These are phyloP conservation scores for Mycena sp. DNA, from an alignment of 1,284 basidiomycete genomes.

Conservation along the genomic window DNA sequence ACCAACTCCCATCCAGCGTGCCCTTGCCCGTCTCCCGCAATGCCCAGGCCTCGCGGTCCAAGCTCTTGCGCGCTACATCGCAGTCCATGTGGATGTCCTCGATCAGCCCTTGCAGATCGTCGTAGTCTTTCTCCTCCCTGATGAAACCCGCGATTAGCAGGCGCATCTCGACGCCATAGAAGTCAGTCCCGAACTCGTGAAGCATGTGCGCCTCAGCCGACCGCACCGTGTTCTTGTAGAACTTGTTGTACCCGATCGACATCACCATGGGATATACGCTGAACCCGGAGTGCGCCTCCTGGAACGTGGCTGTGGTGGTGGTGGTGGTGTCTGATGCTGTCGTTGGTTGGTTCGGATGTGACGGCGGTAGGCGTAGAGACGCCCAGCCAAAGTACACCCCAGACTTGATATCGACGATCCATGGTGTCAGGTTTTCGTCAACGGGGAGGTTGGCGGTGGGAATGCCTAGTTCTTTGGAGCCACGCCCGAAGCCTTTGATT, in stretches of 20 bases:
- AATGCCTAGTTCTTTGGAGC: slow-evolving; percentile 36
- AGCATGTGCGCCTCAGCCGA: slow-evolving; percentile 39
- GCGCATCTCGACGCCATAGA: slow-evolving; percentile 40
- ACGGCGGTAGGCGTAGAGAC: slow-evolving; percentile 36
- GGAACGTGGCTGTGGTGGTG: slow-evolving; percentile 13
- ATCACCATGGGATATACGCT: slow-evolving; percentile 40
- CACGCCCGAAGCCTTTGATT: slow-evolving; percentile 36
- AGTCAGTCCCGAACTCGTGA: slow-evolving; percentile 36
- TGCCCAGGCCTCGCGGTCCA: slow-evolving; percentile 37
- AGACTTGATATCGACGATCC: slow-evolving; percentile 34
- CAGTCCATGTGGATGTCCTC: slow-evolving; percentile 38
- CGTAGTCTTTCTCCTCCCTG: slow-evolving; percentile 37
- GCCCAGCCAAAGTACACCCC: slow-evolving; percentile 42
- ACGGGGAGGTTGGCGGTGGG: slow-evolving; percentile 40
- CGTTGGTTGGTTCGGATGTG: slow-evolving; percentile 29
- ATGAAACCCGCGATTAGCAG: slow-evolving; percentile 36
- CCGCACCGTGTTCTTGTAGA: slow-evolving; percentile 36
- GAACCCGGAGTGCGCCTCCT: slow-evolving; percentile 24
- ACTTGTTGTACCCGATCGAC: slow-evolving; percentile 37
- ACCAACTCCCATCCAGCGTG: slow-evolving; percentile 40
- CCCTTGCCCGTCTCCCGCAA: slow-evolving; percentile 38
- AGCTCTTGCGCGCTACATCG: slow-evolving; percentile 38
- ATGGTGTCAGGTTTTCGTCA: slow-evolving; percentile 35
- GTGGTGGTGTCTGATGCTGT: slow-evolving; percentile 23
- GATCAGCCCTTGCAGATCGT: slow-evolving; percentile 31